A percentile compares a stretch with the other conserved stretches of the same genome.
These are phyloP conservation scores for Clathrospora elynae DNA, from an alignment of 2,329 filamentous ascomycete genomes.

Conservation along the genomic window DNA sequence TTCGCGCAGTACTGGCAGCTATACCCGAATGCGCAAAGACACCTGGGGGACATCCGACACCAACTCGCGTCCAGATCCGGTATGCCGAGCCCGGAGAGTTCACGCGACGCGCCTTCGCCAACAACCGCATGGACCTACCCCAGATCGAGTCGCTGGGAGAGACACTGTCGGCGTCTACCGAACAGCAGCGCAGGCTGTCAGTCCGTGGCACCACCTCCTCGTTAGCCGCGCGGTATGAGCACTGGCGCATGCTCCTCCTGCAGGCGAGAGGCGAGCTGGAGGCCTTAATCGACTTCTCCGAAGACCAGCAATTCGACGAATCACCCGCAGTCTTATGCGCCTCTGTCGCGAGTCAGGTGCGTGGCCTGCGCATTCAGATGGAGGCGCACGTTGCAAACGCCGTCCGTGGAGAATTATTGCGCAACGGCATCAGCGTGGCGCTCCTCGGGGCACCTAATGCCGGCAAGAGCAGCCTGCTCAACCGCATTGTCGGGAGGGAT, in stretches of 20 bases:
- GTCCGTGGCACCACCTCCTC: constrained; percentile 74
- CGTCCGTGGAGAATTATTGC: constrained; percentile 79
- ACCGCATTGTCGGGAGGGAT: constrained; percentile 85
- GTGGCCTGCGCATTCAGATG: constrained; percentile 66
- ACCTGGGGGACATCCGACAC: constrained; percentile 5
- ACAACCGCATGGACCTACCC: constrained; percentile 81
- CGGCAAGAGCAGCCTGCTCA: constrained; percentile 93
- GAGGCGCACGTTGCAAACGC: constrained; percentile 74
- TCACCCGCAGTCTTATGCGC: constrained; percentile 72
- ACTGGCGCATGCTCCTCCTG: constrained; percentile 77
- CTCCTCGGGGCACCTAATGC: constrained; percentile 90
- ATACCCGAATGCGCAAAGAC: constrained; percentile 62
- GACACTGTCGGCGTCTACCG: constrained; percentile 71
- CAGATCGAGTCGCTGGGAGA: constrained; percentile 74
- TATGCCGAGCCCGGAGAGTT: constrained; percentile 97
- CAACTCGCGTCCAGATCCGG: constrained; percentile 59
- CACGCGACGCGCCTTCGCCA: constrained; percentile 87
- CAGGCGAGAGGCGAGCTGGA: constrained; percentile 88
- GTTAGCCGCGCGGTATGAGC: constrained; percentile 77
- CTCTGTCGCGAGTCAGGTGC: constrained; percentile 71
- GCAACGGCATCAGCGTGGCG: constrained; percentile 83
- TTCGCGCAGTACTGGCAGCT: constrained; percentile 81
- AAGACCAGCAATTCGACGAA: constrained; percentile 97
- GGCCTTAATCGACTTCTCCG: constrained; percentile 93
- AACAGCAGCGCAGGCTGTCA: constrained; percentile 87